Percentiles rank a stretch among this genome's conserved stretches.
Evolutionary conservation across 345 rosid genomes (phyloP).

Genomic region (Turnera subulata): DNA sequence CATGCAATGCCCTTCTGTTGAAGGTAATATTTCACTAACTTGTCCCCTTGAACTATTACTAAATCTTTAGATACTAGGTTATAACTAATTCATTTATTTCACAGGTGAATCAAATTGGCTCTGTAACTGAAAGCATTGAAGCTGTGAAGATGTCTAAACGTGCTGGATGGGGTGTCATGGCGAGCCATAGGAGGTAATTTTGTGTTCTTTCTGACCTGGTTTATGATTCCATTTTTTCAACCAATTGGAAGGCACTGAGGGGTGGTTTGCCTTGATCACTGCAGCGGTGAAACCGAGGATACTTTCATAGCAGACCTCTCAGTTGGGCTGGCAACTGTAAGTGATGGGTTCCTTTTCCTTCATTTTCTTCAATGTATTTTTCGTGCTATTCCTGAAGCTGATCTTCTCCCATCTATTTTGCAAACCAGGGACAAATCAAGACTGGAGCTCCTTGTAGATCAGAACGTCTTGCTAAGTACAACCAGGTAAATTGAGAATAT

Average conservation of each 20-base stretch:
- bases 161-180: slow-evolving; percentile 99
- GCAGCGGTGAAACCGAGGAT: slow-evolving; percentile 97
- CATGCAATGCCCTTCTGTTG: slow-evolving; percentile 94
- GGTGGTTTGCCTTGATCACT: neutral
- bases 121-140: slow-evolving; percentile 96
- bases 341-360: neutral
- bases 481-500: slow-evolving; percentile 77
- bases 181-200: slow-evolving; percentile 71
- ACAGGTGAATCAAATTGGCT: slow-evolving; percentile 97
- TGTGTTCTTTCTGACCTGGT: neutral
- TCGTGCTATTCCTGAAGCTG: neutral
- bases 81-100: too few species aligned
- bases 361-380: neutral
- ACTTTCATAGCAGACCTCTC: slow-evolving; percentile 93
- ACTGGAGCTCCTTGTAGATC: slow-evolving; percentile 99
- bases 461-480: slow-evolving; percentile 93
- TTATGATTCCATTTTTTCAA: neutral
- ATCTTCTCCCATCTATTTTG: neutral
- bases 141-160: slow-evolving; percentile 96
- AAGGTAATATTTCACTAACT: slow-evolving; percentile 41
- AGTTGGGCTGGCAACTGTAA: slow-evolving; percentile 91
- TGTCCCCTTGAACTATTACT: neutral
- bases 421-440: slow-evolving; percentile 85
- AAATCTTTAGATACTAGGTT: too few species aligned
- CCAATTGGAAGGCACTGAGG: slow-evolving; percentile 1